A percentile compares a stretch with the other conserved stretches of the same genome.
Evolutionary conservation across 2,329 filamentous ascomycete genomes (phyloP).

Genomic region (Dactylella cylindrospora): DNA sequence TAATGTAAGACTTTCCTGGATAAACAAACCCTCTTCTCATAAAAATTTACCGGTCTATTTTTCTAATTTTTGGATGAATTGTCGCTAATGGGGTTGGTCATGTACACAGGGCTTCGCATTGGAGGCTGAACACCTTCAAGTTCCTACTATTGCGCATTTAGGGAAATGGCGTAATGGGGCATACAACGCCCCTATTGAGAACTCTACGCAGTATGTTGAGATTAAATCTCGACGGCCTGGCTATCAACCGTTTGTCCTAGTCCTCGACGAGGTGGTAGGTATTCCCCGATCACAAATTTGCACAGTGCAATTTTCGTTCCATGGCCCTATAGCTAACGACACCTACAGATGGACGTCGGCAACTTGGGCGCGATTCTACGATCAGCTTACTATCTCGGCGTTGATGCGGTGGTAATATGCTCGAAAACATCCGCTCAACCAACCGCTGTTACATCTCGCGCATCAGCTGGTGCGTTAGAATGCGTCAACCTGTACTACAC

Average conservation of each 20-base stretch:
- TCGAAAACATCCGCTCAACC: constrained; percentile 69
- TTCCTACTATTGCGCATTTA: constrained; percentile 66
- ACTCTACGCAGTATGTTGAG: constrained; percentile 19
- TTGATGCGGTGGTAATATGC: constrained; percentile 77
- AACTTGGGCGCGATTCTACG: constrained; percentile 89
- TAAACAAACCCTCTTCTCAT: not conserved
- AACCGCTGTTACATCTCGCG: constrained; percentile 77
- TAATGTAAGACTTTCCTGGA: constrained; percentile 58
- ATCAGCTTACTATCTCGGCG: constrained; percentile 85
- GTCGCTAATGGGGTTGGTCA: not conserved
- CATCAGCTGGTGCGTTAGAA: constrained; percentile 84
- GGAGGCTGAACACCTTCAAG: constrained; percentile 80
- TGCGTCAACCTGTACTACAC: constrained; percentile 72
- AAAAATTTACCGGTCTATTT: not conserved
- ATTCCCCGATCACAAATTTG: not conserved
- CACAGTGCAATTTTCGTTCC: not conserved
- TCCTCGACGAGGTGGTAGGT: constrained; percentile 68
- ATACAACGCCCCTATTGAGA: constrained; percentile 64
- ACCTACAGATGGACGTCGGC: constrained; percentile 71
- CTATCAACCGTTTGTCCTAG: constrained; percentile 66
- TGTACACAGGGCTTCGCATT: constrained; percentile 67
- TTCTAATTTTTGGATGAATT: constrained; percentile 22
- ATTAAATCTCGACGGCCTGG: constrained; percentile 54
- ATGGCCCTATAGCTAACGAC: constrained; percentile 50
- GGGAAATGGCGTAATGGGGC: constrained; percentile 64